A percentile compares a stretch with the other conserved stretches of the same genome.
Evolutionary conservation across 2,329 filamentous ascomycete species (phyloP).

Genomic region (Lachnellula cervina): DNA sequence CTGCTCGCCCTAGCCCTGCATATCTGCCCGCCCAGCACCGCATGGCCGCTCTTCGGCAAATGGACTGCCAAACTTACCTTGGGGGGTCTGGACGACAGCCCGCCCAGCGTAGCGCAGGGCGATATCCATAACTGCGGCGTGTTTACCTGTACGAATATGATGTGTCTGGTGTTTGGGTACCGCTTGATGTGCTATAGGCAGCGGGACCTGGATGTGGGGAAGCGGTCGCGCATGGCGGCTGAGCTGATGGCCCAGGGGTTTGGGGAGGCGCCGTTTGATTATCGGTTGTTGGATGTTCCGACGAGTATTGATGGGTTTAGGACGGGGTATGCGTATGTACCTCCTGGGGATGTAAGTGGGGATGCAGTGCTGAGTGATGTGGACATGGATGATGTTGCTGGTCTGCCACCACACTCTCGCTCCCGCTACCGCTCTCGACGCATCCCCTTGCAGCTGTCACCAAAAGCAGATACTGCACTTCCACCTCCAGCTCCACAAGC

Average conservation of each 20-base stretch:
- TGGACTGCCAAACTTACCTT: neutral
- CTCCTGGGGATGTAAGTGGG: neutral
- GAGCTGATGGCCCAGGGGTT: constrained; percentile 6
- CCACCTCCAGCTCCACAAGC: neutral
- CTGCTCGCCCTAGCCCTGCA: neutral
- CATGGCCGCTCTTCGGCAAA: neutral
- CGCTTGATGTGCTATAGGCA: neutral
- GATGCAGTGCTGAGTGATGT: too few species aligned
- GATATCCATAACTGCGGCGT: constrained; percentile 7
- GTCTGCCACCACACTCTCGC: too few species aligned
- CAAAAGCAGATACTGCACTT: neutral
- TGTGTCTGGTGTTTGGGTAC: constrained; percentile 8
- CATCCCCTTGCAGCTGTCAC: neutral
- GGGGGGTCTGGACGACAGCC: neutral
- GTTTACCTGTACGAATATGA: constrained; percentile 1
- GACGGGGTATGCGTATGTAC: neutral
- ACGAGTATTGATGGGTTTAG: neutral
- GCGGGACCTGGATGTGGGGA: neutral
- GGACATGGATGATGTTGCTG: too few species aligned
- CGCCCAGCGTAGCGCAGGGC: neutral
- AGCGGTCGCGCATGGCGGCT: constrained; percentile 1
- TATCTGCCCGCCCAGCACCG: neutral
- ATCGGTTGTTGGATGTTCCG: constrained; percentile 2
- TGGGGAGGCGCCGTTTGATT: neutral
- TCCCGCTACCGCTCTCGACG: too few species aligned